Base-by-base conservation (phyloP, 2,329 filamentous ascomycete genomes). In the Westerdykella sp. region DNA sequence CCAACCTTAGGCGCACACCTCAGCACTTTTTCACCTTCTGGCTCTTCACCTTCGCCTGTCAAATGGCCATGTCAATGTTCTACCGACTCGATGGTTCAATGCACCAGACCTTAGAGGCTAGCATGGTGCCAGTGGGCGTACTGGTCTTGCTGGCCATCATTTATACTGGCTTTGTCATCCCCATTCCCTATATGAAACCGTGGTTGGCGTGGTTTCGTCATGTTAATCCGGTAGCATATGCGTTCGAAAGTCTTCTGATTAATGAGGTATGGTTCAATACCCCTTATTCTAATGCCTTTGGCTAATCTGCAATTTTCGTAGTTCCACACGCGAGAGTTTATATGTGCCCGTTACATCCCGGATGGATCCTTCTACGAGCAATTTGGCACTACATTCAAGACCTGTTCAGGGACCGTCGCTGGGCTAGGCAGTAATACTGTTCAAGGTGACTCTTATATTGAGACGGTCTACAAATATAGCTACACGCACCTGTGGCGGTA, bases 171-270 rank as follows among this genome's bases (percentile, higher is more conserved):
- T 84, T 87, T 58, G 63, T 65, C 3, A 67, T 73, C 42, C 70
- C 71, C 1, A 55, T 56, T 0, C 47, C 52, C 7, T 69, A 88
- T 65, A 89, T 86, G 83, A 75, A 83, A 2, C 74, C 68, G 2
- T 93, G 86, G 85, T 84, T 82, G 56, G 74, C 80, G 48, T 91
- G 86, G 86, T 76, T 91, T 48, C 84, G 83, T 62, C 89, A 85
- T 57, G 69, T 89, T 16, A 80, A 90, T 48, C 84, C 85, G 1
- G 73, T 90, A 2, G 78, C 78, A 1, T 91, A 90, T 51, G 78
- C 79, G 0, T 91, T 90, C 57, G 85, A 91, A 63, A 72, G 78
- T 0, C 71, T 90, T 18, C 81, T 88, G 73, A 76, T 84, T 45
- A 90, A 90, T 64, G 87, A 93, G 62, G 44, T 43, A 21, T 38